Conservation (phyloP, 257 asterid species). For the Fraxinus anomala region DNA sequence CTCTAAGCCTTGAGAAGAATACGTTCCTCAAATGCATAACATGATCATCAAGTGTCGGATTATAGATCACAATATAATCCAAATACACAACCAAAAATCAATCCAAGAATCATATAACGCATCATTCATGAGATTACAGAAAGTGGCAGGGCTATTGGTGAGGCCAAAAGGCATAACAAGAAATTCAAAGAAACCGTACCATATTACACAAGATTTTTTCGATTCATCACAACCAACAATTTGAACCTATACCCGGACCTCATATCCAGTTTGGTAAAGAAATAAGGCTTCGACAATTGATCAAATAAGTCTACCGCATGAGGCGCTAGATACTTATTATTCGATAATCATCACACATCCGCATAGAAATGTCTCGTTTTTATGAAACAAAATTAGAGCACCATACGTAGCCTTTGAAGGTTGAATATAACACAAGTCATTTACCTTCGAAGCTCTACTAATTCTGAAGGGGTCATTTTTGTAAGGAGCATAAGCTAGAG, state of each 20-base stretch:
- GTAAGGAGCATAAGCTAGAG: not conserved
- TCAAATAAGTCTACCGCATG: not conserved
- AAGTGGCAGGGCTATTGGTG: not conserved
- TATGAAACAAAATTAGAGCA: not conserved
- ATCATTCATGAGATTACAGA: too few species aligned
- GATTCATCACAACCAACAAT: not conserved
- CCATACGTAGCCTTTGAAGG: constrained; percentile 3
- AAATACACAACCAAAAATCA: too few species aligned
- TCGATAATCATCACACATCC: constrained; percentile 8
- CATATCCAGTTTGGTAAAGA: not conserved
- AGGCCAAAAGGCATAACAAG: constrained; percentile 3
- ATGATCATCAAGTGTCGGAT: too few species aligned
- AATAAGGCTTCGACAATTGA: not conserved
- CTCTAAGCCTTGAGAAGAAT: too few species aligned
- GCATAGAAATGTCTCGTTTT: not conserved
- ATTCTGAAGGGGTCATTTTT: not conserved
- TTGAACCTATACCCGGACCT: constrained; percentile 1
- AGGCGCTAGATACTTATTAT: not conserved
- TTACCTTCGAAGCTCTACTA: not conserved
- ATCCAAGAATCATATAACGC: too few species aligned
- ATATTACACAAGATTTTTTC: not conserved
- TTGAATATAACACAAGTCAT: not conserved
- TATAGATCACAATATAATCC: too few species aligned
- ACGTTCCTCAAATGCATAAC: too few species aligned
- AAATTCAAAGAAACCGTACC: not conserved